These are phyloP conservation scores for Dioszegia aurantiaca DNA, from an alignment of 768 basidiomycete species.

Conservation along the genomic window DNA sequence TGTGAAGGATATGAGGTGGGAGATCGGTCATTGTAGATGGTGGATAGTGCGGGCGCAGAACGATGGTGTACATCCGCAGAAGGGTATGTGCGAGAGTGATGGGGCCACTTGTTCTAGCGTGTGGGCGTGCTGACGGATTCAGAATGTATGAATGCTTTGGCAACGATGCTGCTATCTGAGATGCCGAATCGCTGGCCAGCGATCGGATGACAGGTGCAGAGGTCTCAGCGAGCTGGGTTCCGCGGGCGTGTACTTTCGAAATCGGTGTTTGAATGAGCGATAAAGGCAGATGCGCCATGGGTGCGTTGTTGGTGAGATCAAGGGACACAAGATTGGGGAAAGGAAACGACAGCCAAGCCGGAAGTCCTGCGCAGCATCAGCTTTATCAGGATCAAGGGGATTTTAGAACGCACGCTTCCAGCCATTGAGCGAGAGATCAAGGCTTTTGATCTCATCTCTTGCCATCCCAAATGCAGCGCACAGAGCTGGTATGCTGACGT, in stretches of 20 bases:
- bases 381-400: background rate
- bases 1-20: background rate
- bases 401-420: conserved; percentile 5
- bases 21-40: background rate
- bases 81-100: background rate
- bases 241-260: conserved; percentile 1
- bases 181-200: too few relatives aligned
- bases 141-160: too few relatives aligned
- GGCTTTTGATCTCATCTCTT: background rate
- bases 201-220: background rate
- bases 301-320: conserved; percentile 4
- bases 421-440: conserved; percentile 9
- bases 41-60: conserved; percentile 5
- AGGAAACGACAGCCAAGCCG: background rate
- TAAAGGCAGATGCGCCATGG: background rate
- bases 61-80: background rate
- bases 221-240: conserved; percentile 1
- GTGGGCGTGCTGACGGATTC: too few relatives aligned
- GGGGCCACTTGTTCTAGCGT: background rate
- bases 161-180: too few relatives aligned
- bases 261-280: background rate
- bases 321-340: background rate
- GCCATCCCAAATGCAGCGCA: background rate
- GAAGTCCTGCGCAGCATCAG: background rate
- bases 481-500: background rate